Percentiles rank a stretch among this genome's conserved stretches.
Conservation (phyloP, 768 basidiomycete genomes). For the Tylopilus intermedius region DNA sequence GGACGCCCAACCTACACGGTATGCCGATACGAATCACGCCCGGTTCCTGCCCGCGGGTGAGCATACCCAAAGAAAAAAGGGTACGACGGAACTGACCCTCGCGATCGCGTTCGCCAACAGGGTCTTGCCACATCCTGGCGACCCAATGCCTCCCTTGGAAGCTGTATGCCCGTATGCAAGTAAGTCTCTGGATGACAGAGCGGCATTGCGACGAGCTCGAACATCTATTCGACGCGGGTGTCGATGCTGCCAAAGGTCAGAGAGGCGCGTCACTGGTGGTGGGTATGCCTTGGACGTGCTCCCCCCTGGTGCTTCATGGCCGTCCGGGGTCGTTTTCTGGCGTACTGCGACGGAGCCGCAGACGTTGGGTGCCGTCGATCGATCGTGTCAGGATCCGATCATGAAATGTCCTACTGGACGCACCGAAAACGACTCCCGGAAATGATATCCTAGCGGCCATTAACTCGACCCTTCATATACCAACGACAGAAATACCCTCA, state of each 20-base stretch:
- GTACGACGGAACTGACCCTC: constrained; percentile 55
- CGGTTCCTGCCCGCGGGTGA: constrained; percentile 55
- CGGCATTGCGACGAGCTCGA: constrained; percentile 96
- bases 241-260: constrained; percentile 88
- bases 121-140: constrained; percentile 97
- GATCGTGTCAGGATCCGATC: too few relatives aligned
- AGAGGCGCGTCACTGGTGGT: constrained; percentile 71
- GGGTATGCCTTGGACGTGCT: constrained; percentile 36
- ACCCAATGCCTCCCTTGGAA: constrained; percentile 89
- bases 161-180: constrained; percentile 85
- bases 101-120: constrained; percentile 91
- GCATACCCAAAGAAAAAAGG: constrained; percentile 8
- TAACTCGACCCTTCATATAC: constrained; percentile 23
- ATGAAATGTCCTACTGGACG: constrained; percentile 80
- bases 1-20: constrained; percentile 1
- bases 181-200: constrained; percentile 94
- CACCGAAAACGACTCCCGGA: constrained; percentile 14
- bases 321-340: constrained; percentile 57
- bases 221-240: constrained; percentile 81
- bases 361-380: too few relatives aligned
- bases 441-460: constrained; percentile 33
- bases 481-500: constrained; percentile 15
- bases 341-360: constrained; percentile 42
- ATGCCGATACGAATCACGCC: constrained; percentile 78
- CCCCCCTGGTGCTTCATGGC: constrained; percentile 11